Percentiles rank a stretch among this genome's conserved stretches.
Evolutionary conservation across 768 basidiomycete species (phyloP).

Genomic region (Leccinum rimulosum): DNA sequence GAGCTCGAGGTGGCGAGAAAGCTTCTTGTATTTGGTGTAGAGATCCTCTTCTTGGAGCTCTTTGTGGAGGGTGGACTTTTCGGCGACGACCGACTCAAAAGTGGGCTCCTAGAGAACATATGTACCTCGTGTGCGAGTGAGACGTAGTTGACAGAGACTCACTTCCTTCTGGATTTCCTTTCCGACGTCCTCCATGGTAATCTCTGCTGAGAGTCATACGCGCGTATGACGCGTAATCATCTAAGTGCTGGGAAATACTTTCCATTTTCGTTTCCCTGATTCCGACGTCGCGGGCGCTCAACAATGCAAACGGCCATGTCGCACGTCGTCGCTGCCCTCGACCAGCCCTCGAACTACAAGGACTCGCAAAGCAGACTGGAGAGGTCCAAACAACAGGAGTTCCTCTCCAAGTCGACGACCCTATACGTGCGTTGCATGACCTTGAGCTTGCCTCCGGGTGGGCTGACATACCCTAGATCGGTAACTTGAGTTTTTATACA

Average conservation of each 20-base stretch:
- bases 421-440: conserved; percentile 68
- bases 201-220: conserved; percentile 8
- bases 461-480: conserved; percentile 51
- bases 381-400: conserved; percentile 71
- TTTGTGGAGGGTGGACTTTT: conserved; percentile 84
- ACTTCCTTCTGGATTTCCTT: conserved; percentile 84
- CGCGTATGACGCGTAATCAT: conserved; percentile 31
- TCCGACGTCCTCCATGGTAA: conserved; percentile 82
- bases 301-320: conserved; percentile 53
- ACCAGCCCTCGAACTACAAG: conserved; percentile 96
- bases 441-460: conserved; percentile 17
- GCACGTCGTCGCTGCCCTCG: conserved; percentile 79
- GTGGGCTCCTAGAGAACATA: conserved; percentile 69
- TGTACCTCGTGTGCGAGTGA: conserved; percentile 3
- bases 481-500: conserved; percentile 91
- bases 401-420: conserved; percentile 83
- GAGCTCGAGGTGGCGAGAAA: conserved; percentile 92
- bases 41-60: conserved; percentile 90
- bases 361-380: conserved; percentile 87
- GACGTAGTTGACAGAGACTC: conserved; percentile 24
- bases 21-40: conserved; percentile 97
- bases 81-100: conserved; percentile 81
- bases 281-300: background rate
- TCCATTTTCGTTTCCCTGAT: conserved; percentile 18
- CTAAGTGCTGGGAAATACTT: conserved; percentile 27